Evolutionary conservation across 2,329 filamentous ascomycete species (phyloP).

Genomic region (Aureobasidium sp.): DNA sequence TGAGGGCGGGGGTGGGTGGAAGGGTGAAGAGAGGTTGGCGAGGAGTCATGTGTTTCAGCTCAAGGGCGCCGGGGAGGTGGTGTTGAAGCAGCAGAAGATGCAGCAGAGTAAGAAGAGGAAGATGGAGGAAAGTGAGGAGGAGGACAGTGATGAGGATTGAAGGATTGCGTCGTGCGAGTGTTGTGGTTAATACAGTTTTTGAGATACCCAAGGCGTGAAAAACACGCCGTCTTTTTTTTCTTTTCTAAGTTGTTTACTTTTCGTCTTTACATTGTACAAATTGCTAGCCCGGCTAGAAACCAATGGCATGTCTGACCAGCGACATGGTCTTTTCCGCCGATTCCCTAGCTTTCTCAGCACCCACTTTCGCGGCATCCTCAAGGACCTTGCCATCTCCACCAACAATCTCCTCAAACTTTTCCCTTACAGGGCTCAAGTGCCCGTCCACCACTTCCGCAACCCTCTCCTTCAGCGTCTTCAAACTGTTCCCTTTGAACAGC

Average conservation of each 20-base stretch:
- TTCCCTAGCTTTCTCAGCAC: slow-evolving; percentile 53
- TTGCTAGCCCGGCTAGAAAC: slow-evolving; percentile 30
- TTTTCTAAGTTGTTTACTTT: too few relatives aligned
- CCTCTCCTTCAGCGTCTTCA: slow-evolving; percentile 57
- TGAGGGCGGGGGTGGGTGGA: slow-evolving; percentile 40
- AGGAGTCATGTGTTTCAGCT: slow-evolving; percentile 42
- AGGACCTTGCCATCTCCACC: slow-evolving; percentile 45
- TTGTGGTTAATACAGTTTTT: slow-evolving; percentile 2
- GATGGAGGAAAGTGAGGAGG: slow-evolving; percentile 18
- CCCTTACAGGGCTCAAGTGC: slow-evolving; percentile 49
- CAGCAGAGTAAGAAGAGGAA: slow-evolving; percentile 17
- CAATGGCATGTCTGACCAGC: slow-evolving; percentile 38
- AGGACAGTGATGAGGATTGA: slow-evolving; percentile 22
- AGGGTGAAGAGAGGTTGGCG: slow-evolving; percentile 41
- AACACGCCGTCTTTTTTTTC: neutral
- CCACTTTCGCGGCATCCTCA: slow-evolving; percentile 51
- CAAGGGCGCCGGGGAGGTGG: slow-evolving; percentile 25
- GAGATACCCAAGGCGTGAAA: slow-evolving; percentile 1
- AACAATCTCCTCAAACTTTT: slow-evolving; percentile 50
- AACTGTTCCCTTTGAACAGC: slow-evolving; percentile 35
- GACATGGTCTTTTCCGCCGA: slow-evolving; percentile 51
- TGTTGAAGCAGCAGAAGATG: slow-evolving; percentile 13
- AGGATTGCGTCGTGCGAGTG: neutral
- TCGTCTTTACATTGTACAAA: too few relatives aligned
- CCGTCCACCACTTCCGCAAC: slow-evolving; percentile 53